These are phyloP conservation scores for Drechmeria coniospora DNA, from an alignment of 2,329 filamentous ascomycete genomes.

Conservation along the genomic window DNA sequence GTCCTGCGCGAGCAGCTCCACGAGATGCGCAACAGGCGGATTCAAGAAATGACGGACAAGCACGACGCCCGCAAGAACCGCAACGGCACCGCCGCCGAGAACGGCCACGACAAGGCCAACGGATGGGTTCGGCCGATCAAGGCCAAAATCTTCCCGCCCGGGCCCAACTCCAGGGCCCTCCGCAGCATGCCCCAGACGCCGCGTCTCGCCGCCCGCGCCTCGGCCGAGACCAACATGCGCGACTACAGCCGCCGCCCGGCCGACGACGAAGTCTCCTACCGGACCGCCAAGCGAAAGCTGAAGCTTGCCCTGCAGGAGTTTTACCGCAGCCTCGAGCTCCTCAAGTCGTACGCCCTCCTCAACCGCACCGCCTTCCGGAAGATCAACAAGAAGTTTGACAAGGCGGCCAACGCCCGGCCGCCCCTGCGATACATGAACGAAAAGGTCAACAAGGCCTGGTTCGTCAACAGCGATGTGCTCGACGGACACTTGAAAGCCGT, in stretches of 20 bases:
- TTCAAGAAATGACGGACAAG: slow-evolving; percentile 48
- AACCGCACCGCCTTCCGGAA: slow-evolving; percentile 93
- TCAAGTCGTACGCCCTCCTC: slow-evolving; percentile 80
- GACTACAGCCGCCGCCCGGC: slow-evolving; percentile 36
- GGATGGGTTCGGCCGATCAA: slow-evolving; percentile 39
- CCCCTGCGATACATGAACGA: slow-evolving; percentile 74
- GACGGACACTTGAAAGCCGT: slow-evolving; percentile 67
- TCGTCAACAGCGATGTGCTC: slow-evolving; percentile 75
- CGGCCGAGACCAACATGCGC: slow-evolving; percentile 20
- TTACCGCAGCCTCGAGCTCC: slow-evolving; percentile 76
- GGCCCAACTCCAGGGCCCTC: slow-evolving; percentile 45
- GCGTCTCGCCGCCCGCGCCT: slow-evolving; percentile 15
- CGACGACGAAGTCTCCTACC: slow-evolving; percentile 55
- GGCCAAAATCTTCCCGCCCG: slow-evolving; percentile 36
- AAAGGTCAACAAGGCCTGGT: slow-evolving; percentile 80
- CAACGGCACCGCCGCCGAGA: too few relatives aligned
- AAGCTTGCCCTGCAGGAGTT: slow-evolving; percentile 87
- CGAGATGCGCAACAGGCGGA: slow-evolving; percentile 75
- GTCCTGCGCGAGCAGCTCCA: slow-evolving; percentile 72
- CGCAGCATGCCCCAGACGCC: slow-evolving; percentile 38
- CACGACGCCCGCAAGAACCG: slow-evolving; percentile 9
- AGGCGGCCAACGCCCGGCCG: slow-evolving; percentile 65
- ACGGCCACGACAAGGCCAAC: slow-evolving; percentile 13
- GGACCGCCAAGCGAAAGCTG: slow-evolving; percentile 77
- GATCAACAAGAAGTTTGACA: slow-evolving; percentile 98